phyloP scores from a whole-genome alignment of 108 stramenopile species.

The Schizochytrium sp. region DNA sequence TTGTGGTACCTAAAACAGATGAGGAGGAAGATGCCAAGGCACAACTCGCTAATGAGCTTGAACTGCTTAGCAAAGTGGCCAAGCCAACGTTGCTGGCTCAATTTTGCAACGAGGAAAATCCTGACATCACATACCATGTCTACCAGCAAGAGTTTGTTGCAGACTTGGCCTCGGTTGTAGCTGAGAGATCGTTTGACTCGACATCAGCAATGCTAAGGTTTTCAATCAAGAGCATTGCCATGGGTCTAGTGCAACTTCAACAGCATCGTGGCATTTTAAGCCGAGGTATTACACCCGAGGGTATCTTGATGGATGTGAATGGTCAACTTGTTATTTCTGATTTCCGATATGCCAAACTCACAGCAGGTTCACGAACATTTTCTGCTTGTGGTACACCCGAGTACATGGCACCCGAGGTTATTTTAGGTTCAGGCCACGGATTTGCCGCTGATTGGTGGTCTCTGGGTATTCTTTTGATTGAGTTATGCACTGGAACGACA shows the following conservation, averaged over 20 bases:
- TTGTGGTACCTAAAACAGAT: not conserved
- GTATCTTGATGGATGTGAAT: not conserved
- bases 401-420: constrained; percentile 70
- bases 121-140: not conserved
- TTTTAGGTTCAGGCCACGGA: constrained; percentile 63
- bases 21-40: not conserved
- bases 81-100: constrained; percentile 13
- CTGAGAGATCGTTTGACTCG: constrained; percentile 4
- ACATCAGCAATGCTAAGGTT: not conserved
- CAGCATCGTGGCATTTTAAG: constrained; percentile 46
- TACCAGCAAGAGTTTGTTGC: constrained; percentile 39
- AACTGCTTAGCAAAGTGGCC: constrained; percentile 38
- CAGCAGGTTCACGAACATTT: constrained; percentile 38
- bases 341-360: constrained; percentile 52
- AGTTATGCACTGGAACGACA: constrained; percentile 57
- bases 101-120: not conserved
- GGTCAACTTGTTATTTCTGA: constrained; percentile 2
- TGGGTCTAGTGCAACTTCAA: constrained; percentile 38
- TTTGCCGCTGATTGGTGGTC: constrained; percentile 69
- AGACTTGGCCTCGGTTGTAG: constrained; percentile 4
- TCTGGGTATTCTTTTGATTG: constrained; percentile 65
- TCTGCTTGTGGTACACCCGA: constrained; percentile 67
- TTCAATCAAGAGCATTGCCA: constrained; percentile 17
- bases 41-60: constrained; percentile 23
- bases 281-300: constrained; percentile 47